These are phyloP conservation scores for Sporisorium reilianum DNA, from an alignment of 1,284 basidiomycete genomes.

Conservation along the genomic window DNA sequence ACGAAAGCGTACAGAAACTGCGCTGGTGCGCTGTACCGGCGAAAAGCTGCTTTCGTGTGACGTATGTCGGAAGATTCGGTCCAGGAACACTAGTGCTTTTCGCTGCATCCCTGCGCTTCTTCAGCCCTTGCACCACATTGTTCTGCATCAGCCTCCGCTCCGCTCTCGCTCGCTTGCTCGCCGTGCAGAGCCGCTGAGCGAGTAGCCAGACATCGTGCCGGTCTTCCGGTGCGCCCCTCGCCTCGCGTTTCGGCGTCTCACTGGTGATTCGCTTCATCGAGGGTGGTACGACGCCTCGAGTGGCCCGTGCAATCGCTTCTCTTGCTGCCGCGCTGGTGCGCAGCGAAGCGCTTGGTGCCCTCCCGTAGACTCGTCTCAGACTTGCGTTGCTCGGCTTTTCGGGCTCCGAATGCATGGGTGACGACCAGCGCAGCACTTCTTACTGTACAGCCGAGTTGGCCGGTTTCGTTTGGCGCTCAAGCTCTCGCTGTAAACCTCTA, in stretches of 20 bases:
- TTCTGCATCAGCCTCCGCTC: not conserved
- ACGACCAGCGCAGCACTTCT: no score
- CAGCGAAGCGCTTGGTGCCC: not conserved
- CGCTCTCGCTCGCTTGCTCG: not conserved
- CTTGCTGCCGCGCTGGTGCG: no score
- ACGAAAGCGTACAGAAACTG: not conserved
- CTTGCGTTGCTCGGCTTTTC: constrained; percentile 4
- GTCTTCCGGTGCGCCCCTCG: not conserved
- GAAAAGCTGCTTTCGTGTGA: not conserved
- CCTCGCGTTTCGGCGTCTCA: not conserved
- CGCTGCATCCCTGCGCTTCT: no score
- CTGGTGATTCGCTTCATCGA: not conserved
- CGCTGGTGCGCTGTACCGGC: not conserved
- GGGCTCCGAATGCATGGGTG: not conserved
- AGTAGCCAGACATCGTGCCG: not conserved
- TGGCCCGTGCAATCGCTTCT: no score
- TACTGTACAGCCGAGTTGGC: no score
- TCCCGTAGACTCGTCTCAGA: constrained; percentile 7
- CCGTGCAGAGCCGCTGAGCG: not conserved
- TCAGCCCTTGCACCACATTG: not conserved
- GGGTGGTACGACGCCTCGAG: no score
- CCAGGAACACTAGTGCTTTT: not conserved
- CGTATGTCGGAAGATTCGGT: not conserved
- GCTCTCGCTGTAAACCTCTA: no score
- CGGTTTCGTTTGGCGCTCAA: no score